Evolutionary conservation across 352 stramenopile species (phyloP), one percentile per base, ranked within the genome.

Genomic region (Globisporangium sylvaticum): DNA sequence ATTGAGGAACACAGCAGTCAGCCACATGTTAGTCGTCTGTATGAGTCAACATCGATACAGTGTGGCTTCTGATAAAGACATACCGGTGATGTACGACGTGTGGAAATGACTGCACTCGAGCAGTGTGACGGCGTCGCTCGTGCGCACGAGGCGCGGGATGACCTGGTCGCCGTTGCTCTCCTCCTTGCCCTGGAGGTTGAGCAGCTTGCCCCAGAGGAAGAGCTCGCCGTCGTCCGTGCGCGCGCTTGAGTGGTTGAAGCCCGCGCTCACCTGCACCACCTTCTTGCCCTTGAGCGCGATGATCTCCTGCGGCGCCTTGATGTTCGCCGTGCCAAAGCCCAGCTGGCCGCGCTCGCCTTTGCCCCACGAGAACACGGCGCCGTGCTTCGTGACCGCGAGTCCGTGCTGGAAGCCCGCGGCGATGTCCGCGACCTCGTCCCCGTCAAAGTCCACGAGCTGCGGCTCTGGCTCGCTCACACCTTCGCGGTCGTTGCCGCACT

Each of bases 101-200:
- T 95, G 88, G 67, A 95, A 95, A 58, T 94, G 86, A 57, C 86
- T 95, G 69, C 85, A 90, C 72, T 89, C 68, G 31, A 89, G 67
- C 52, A 88, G 68, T 32, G 76, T 80, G n/a, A 95, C 81, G 34
- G 80, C 73, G 18, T 88, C 86, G 37, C 77, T 87, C 52, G 84
- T 93, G 61, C 75, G 77, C 54, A 95, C 78, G 39, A 91, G 76
- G 27, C 88, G 78, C 42, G 88, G 88, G 22, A 75, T 86, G 61
- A 93, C 75, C 65, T 95, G 88, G 58, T 95, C 88, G 42, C 77
- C 78, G 48, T 81, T 76, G 46, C 68, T 87, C 54, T 89, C 79
- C 1, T 68, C 69, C 63, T 88, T 89, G 59, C 80, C 80, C 59
- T 90, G 79, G 12, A 81, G 74, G 46, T 92, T 88, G 12, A 94